phyloP scores from a whole-genome alignment of 2,329 filamentous ascomycete genomes.

The Mycocentrospora acerina region DNA sequence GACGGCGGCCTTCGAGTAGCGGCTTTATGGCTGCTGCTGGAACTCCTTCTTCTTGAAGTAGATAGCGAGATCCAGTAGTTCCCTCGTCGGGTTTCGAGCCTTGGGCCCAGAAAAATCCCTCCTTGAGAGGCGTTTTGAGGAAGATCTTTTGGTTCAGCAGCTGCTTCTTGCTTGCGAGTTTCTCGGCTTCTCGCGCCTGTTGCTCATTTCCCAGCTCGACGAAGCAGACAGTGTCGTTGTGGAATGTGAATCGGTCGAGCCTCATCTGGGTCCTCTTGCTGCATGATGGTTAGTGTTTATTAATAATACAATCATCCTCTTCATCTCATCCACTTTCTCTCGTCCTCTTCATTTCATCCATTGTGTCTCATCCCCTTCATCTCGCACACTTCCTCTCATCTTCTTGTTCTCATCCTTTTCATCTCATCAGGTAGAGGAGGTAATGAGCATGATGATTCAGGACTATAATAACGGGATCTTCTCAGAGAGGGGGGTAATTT shows the following conservation, averaged over 20 bases:
- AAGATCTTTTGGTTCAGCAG: conserved; percentile 1
- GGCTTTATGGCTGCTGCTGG: conserved; percentile 10
- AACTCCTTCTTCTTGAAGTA: conserved; percentile 9
- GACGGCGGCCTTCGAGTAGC: conserved; percentile 23
- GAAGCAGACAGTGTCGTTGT: conserved; percentile 11
- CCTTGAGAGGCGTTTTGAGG: conserved; percentile 3
- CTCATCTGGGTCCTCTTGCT: conserved; percentile 20
- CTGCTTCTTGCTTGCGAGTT: conserved; percentile 11
- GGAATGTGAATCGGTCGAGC: conserved; percentile 25
- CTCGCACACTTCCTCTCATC: no score
- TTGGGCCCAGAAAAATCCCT: conserved; percentile 11
- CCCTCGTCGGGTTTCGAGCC: not conserved
- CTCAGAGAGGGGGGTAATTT: no score
- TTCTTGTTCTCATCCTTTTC: no score
- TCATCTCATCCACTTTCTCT: no score
- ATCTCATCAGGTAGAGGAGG: no score
- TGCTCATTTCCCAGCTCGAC: conserved; percentile 17
- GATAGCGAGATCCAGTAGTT: not conserved
- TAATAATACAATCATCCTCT: no score
- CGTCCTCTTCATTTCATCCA: no score
- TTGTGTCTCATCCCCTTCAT: no score
- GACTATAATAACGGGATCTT: no score
- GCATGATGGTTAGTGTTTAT: not conserved
- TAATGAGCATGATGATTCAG: no score
- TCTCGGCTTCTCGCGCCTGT: conserved; percentile 16